Base-by-base conservation (phyloP, 108 stramenopile species). In the Fistulifera pelliculosa region DNA sequence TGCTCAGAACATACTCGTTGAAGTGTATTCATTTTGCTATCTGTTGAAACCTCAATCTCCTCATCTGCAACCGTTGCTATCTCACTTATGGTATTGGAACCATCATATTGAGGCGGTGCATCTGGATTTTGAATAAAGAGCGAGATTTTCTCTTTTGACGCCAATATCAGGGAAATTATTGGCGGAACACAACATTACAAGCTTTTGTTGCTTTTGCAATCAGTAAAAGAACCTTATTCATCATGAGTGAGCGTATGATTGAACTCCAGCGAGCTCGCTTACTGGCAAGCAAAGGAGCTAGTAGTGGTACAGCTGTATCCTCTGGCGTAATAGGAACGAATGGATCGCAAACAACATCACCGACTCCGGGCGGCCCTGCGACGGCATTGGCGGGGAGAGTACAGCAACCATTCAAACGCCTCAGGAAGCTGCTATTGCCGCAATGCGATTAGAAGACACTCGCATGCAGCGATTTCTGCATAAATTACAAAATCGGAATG, bases 221-320 rank as follows among this genome's bases (percentile, higher is more conserved):
- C n/a, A n/a, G n/a, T n/a, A n/a, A n/a, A 35, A 35, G 8, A 35
- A 35, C 3, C 31, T 27, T 40, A 10, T 11, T 22, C 15, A 78
- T 22, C 57, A 80, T 80, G 79, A 74, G 70, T 49, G 79, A 80
- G 57, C 70, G 74, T 57, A 80, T 80, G 79, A 75, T 80, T 45
- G 74, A 80, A 51, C 57, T 75, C 28, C 70, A 74, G 41, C 64
- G 79, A 26, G 74, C 70, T 25, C 64, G 59, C 40, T 47, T 80
- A 19, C 64, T 64, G 25, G 49, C 61, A 18, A 55, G 52, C 38
- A 24, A 52, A 25, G 24, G 41, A 31, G 52, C 57, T 23, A 47
- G 38, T 12, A 25, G 41, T 24, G 58, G 27, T 27, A 11, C 47
- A 31, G 35, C 38, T 40, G 19, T 24, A 47, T 24, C 19, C 26